Evolutionary conservation across 1,284 basidiomycete genomes (phyloP).

Genomic region (Wallemia mellicola): DNA sequence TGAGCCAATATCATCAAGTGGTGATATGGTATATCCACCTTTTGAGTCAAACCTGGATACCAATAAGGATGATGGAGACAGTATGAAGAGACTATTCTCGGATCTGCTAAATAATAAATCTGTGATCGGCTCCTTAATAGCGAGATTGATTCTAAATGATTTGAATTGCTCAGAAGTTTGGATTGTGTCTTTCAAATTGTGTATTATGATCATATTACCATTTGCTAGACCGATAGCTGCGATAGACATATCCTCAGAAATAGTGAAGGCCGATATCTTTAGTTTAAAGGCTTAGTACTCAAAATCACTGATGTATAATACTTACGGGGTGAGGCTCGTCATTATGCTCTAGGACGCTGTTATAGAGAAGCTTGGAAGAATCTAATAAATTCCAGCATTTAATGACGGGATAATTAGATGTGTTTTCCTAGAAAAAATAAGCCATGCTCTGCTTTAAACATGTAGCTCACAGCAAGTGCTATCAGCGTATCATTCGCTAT

Average conservation of each 20-base stretch:
- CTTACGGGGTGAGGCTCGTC: neutral
- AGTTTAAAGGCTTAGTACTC: neutral
- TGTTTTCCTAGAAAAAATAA: neutral
- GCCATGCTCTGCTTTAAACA: neutral
- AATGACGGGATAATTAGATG: neutral
- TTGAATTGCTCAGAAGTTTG: neutral
- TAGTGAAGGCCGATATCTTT: neutral
- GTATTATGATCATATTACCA: neutral
- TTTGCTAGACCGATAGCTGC: neutral
- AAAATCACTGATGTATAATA: neutral
- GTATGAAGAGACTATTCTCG: neutral
- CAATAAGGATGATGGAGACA: neutral
- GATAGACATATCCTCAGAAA: neutral
- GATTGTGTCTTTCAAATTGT: neutral
- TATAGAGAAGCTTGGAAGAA: neutral
- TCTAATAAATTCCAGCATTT: neutral
- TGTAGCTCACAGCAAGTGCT: neutral
- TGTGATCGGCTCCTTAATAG: neutral
- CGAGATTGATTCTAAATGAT: neutral
- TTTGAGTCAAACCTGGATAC: neutral
- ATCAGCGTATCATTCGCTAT: neutral
- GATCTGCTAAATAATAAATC: neutral
- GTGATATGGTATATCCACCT: neutral
- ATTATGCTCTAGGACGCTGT: neutral
- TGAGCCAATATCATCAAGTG: neutral